These are phyloP conservation scores for Talaromyces sp. DNA, from an alignment of 2,329 filamentous ascomycete genomes.

Conservation along the genomic window DNA sequence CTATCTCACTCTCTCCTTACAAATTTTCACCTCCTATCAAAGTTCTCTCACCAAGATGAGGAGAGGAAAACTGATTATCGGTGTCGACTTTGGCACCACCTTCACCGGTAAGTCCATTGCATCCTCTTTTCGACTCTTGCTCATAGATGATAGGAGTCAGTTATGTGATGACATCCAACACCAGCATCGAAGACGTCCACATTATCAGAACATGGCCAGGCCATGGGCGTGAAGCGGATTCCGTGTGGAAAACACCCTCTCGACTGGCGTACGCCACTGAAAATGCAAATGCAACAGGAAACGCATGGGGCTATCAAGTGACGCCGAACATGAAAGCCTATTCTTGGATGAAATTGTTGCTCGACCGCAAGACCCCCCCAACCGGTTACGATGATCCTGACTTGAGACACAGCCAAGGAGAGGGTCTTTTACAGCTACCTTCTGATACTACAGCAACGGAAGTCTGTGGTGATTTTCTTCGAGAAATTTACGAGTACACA, in stretches of 20 bases:
- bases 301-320: conserved; percentile 22
- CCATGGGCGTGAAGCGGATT: conserved; percentile 3
- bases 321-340: conserved; percentile 17
- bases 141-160: background rate
- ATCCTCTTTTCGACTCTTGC: conserved; percentile 11
- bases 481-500: conserved; percentile 13
- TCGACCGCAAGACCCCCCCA: conserved; percentile 15
- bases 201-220: conserved; percentile 17
- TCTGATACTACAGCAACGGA: conserved; percentile 15
- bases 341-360: conserved; percentile 25
- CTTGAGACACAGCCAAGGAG: conserved; percentile 5
- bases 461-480: conserved; percentile 20
- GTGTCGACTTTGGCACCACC: conserved; percentile 18
- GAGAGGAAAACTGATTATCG: conserved; percentile 9
- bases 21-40: background rate
- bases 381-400: conserved; percentile 17
- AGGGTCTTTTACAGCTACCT: conserved; percentile 16
- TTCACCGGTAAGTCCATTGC: conserved; percentile 12
- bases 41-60: background rate
- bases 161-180: background rate
- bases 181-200: conserved; percentile 5
- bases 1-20: background rate
- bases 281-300: background rate
- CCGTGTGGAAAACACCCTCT: conserved; percentile 19
- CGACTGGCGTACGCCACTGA: conserved; percentile 18